Evolutionary conservation across 2,329 filamentous ascomycete genomes (phyloP).

Genomic region (Lomentospora prolificans): DNA sequence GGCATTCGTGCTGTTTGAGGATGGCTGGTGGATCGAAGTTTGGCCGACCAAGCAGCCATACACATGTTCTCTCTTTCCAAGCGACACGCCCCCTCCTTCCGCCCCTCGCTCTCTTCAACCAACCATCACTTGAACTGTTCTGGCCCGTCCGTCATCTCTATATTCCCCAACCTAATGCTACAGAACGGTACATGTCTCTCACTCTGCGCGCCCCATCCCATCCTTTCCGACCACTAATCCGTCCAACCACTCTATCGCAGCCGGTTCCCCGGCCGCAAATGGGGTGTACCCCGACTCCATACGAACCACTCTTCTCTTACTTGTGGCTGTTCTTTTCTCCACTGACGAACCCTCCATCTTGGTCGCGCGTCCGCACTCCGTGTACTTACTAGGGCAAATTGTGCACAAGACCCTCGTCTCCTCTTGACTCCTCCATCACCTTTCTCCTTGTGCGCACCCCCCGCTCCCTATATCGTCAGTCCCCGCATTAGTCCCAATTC

Average conservation of each 20-base stretch:
- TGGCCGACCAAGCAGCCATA: background rate
- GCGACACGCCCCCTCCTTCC: background rate
- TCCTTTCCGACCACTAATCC: background rate
- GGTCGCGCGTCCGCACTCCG: background rate
- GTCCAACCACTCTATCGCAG: background rate
- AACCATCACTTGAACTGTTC: conserved; percentile 2
- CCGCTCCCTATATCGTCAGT: background rate
- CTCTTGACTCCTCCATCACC: background rate
- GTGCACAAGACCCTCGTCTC: background rate
- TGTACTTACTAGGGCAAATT: background rate
- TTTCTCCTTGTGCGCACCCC: background rate
- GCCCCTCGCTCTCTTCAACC: background rate
- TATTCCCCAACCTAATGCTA: conserved; percentile 3
- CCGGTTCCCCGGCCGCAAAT: background rate
- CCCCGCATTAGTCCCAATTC: conserved; percentile 1
- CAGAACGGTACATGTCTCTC: background rate
- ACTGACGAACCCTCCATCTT: background rate
- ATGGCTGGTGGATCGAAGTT: background rate
- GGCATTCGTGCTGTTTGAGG: background rate
- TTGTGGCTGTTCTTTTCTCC: background rate
- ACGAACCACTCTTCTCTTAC: background rate
- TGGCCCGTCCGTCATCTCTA: conserved; percentile 1
- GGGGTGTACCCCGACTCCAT: background rate
- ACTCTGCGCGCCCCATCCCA: background rate
- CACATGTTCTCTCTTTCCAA: background rate